phyloP scores from a whole-genome alignment of 352 stramenopile species.

The Phytophthora syringae region DNA sequence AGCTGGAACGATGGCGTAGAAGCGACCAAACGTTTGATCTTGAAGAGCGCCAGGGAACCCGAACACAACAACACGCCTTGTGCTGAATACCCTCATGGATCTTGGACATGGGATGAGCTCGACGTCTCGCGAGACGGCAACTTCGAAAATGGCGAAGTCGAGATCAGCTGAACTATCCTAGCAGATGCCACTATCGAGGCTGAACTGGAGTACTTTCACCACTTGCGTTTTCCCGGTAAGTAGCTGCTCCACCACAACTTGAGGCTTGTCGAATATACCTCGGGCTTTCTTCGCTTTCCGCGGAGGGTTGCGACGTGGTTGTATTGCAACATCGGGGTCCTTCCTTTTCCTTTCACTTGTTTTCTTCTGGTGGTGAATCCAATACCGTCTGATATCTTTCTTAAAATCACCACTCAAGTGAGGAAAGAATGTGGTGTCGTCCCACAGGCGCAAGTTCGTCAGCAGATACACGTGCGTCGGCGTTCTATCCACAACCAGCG shows the following conservation, averaged over 20 bases:
- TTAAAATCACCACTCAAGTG: constrained; percentile 40
- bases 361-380: constrained; percentile 25
- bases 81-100: background rate
- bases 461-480: constrained; percentile 39
- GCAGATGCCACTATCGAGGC: constrained; percentile 30
- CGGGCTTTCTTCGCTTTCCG: constrained; percentile 21
- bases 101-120: constrained; percentile 10
- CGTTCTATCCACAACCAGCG: constrained; percentile 42
- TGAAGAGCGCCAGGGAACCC: constrained; percentile 30
- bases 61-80: constrained; percentile 18
- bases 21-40: constrained; percentile 9
- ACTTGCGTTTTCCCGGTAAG: constrained; percentile 10
- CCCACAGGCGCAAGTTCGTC: constrained; percentile 44
- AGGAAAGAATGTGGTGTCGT: constrained; percentile 22
- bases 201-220: constrained; percentile 34
- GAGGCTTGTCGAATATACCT: constrained; percentile 13
- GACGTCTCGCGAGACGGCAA: constrained; percentile 19
- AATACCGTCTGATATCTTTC: constrained; percentile 37
- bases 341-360: constrained; percentile 26
- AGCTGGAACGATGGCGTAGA: constrained; percentile 39
- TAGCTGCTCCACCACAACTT: constrained; percentile 17
- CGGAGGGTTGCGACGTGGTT: constrained; percentile 11
- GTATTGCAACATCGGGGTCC: constrained; percentile 1
- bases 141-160: constrained; percentile 44
- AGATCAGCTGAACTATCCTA: constrained; percentile 38